Percentiles rank a stretch among this genome's conserved stretches.
phyloP scores from a whole-genome alignment of 2,329 filamentous ascomycete genomes.

The Trichoderma harzianum region DNA sequence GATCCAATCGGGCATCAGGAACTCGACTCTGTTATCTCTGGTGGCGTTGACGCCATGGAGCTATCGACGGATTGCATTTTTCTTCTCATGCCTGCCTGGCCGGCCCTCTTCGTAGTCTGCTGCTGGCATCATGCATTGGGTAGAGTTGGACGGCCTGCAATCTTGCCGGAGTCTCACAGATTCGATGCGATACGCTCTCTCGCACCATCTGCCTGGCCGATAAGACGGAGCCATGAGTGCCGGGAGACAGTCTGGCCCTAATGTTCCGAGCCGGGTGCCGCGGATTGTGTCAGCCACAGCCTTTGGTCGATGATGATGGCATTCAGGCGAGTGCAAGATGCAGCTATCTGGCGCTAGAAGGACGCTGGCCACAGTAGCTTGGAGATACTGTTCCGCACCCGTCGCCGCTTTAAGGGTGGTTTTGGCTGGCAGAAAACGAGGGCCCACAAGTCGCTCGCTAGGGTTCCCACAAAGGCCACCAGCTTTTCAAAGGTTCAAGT shows the following conservation, averaged over 20 bases:
- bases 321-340: constrained; percentile 5
- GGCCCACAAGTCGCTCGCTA: background rate
- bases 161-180: constrained; percentile 10
- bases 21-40: constrained; percentile 9
- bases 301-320: background rate
- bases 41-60: background rate
- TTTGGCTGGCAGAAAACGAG: background rate
- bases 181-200: background rate
- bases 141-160: constrained; percentile 2
- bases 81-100: background rate
- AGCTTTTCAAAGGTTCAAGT: background rate
- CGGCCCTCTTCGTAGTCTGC: background rate
- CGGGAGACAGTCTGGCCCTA: constrained; percentile 4
- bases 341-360: constrained; percentile 6
- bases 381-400: background rate
- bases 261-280: constrained; percentile 7
- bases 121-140: background rate
- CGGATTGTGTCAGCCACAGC: constrained; percentile 3
- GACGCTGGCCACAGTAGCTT: background rate
- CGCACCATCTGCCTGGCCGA: background rate
- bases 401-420: constrained; percentile 15
- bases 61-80: background rate
- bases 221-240: constrained; percentile 8
- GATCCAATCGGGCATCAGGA: constrained; percentile 12
- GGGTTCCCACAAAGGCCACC: background rate